Percentiles rank a stretch among this genome's conserved stretches.
These are phyloP conservation scores for Clathrus columnatus DNA, from an alignment of 768 basidiomycete genomes.

Conservation along the genomic window DNA sequence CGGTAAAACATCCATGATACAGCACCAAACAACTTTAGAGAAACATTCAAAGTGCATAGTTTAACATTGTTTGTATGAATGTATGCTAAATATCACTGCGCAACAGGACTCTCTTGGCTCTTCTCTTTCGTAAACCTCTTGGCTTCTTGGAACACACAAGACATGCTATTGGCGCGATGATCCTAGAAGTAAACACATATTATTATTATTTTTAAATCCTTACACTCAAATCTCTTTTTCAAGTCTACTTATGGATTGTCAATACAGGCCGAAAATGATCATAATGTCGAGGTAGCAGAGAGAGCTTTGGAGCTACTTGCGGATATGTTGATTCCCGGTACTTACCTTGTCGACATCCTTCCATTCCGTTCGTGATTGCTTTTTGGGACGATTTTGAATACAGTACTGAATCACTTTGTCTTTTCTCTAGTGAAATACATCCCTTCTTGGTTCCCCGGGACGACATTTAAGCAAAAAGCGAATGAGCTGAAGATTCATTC, in stretches of 20 bases:
- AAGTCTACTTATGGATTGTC: constrained; percentile 11
- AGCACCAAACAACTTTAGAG: background rate
- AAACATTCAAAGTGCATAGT: background rate
- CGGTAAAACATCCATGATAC: background rate
- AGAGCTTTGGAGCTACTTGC: background rate
- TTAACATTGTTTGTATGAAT: background rate
- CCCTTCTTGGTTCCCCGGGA: constrained; percentile 44
- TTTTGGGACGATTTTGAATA: background rate
- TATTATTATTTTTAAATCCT: background rate
- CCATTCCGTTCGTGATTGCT: background rate
- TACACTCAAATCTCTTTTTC: background rate
- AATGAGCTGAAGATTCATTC: too few relatives aligned
- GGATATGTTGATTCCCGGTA: background rate
- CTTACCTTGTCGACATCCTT: constrained; percentile 10
- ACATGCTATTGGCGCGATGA: background rate
- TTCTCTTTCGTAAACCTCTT: background rate
- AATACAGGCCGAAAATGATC: constrained; percentile 9
- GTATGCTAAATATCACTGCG: background rate
- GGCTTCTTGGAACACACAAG: constrained; percentile 2
- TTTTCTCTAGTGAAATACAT: constrained; percentile 37
- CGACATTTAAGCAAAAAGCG: constrained; percentile 33
- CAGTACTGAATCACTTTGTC: background rate
- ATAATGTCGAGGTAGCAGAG: background rate
- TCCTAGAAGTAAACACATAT: constrained; percentile 4
- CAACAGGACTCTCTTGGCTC: background rate